These are phyloP conservation scores for Ceratocystis lukuohia DNA, from an alignment of 2,329 filamentous ascomycete species.

Conservation along the genomic window DNA sequence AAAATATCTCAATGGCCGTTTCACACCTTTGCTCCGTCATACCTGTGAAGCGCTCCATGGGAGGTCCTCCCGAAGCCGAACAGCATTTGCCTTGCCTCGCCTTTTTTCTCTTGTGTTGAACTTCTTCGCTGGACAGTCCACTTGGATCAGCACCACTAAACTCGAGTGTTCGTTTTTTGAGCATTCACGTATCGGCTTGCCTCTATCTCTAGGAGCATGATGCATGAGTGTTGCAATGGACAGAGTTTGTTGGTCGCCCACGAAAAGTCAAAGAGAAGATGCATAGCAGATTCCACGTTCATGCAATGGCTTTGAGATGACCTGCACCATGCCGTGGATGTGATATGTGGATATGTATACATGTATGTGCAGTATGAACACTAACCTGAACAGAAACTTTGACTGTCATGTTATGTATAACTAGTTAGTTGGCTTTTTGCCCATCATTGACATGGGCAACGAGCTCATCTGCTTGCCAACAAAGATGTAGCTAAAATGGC, in stretches of 20 bases:
- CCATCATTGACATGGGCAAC: no score
- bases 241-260: neutral
- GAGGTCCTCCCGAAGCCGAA: conserved; percentile 55
- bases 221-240: neutral
- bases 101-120: conserved; percentile 8
- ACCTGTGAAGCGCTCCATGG: conserved; percentile 60
- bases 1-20: conserved; percentile 56
- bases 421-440: no score
- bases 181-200: neutral
- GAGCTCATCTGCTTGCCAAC: no score
- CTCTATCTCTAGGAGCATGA: neutral
- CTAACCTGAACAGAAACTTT: neutral
- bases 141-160: neutral
- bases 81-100: neutral
- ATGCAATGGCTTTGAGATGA: conserved; percentile 18
- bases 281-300: conserved; percentile 10
- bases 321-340: conserved; percentile 18
- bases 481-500: neutral
- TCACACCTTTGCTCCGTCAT: conserved; percentile 38
- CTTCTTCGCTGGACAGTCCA: neutral
- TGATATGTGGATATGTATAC: neutral
- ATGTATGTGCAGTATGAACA: neutral
- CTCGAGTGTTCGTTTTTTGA: neutral
- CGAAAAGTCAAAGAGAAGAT: neutral
- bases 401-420: no score